Base-by-base conservation (phyloP, 1,139 yeast genomes). In the Yamadazyma dushanensis region DNA sequence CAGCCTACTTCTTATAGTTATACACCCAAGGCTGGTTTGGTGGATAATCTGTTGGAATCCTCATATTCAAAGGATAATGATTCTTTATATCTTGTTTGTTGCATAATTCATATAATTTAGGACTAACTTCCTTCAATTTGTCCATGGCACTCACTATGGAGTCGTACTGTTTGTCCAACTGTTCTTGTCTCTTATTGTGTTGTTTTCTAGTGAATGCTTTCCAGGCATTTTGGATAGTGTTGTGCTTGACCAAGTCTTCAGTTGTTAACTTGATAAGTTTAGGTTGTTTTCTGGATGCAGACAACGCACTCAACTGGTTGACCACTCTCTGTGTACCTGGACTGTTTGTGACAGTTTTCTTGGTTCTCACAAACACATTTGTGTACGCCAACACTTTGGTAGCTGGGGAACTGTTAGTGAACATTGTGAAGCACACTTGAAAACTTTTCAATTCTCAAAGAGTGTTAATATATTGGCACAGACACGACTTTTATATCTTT, bases 31-130 rank as follows among this genome's bases (percentile, higher is more conserved):
- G 73, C 44, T 76, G 73, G 52, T 78, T 80, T 26, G 97, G 84
- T n/a, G 98, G 98, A 44, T 70, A 87, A 38, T 89, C 95, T 1
- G 96, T 85, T 22, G 98, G 97, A 4, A 86, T 78, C 55, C 95
- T 77, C 65, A 88, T 60, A 52, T 90, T 96, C 52, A 83, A 58
- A 7, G 94, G 92, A 56, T 81, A 84, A 50, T 80, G 67, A 46
- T 73, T 75, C 40, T 38, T 35, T 27, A 56, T 54, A 43, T 78
- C 76, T 36, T 65, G 59, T 21, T 56, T 54, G 52, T 70, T 73
- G 25, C 83, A 81, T 26, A 72, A 71, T 41, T 71, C 73, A 45
- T 59, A 78, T 41, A 84, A 65, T 41, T 61, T 65, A 0, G 79
- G 75, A 45, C 62, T 63, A 18, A 65, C 41, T 9, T 56, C 42